Base-by-base conservation (phyloP, 2,329 filamentous ascomycete genomes). In the Alternaria ethzedia region DNA sequence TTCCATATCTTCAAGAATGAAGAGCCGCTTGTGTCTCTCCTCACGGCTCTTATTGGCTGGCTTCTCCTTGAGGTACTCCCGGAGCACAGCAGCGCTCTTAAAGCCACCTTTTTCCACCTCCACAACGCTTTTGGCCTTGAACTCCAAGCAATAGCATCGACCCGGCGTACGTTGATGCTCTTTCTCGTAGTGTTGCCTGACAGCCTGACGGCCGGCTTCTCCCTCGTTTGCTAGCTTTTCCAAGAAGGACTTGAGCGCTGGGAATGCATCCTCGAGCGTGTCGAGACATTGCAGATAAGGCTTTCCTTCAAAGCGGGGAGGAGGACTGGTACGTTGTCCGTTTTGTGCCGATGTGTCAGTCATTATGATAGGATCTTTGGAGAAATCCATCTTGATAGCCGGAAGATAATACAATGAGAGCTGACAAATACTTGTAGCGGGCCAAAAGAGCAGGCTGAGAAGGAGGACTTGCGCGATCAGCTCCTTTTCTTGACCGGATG, bases 1-100 rank as follows among this genome's bases (percentile, higher is more conserved):
- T 13, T 70, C 64, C 57, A 70, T 59, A 30, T 73, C 70, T 44
- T 72, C 70, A 0, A 73, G 61, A 9, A 73, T 71, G 60, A 68
- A 73, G 1, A 73, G 59, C 4, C 70, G 68, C 8, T 20, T 50
- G 1, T 46, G 49, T 11, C 25, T 59, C 8, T 36, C 41, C 3
- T 12, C 4, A 9, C 57, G 49, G 12, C 49, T 51, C 15, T n/a
- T 3, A 2, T 20, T 36, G 12, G 49, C 49, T n/a, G 49, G 1
- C 15, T 23, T 51, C 8, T 51, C 21, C 3, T 6, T 2, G 4
- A 36, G 17, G 21, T 51, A 51, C 21, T 2, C 28, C 11, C 28
- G 15, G 2, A 51, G 28, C 28, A 9, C 7, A 10, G 3, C 7
- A n/a, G 28, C 12, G 13, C 12, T 51, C 1, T 51, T 20, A 15